Conservation (phyloP, 1,284 basidiomycete species). For the Irpex lacteus region DNA sequence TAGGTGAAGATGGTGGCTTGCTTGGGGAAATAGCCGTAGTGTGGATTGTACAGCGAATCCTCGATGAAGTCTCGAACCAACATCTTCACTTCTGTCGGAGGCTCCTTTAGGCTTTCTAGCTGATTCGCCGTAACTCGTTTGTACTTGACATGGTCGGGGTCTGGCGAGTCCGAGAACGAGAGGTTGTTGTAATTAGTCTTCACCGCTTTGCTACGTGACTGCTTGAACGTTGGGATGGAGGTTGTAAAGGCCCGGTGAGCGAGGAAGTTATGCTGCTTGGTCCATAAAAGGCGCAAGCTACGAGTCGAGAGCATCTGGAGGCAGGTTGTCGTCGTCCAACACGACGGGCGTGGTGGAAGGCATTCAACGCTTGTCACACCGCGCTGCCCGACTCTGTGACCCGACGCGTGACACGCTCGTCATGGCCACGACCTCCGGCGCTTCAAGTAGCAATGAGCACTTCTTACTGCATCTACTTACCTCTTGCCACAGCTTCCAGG, state of each 20-base stretch:
- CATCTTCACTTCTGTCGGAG: constrained; percentile 88
- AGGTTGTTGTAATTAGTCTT: constrained; percentile 69
- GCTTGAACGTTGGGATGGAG: neutral
- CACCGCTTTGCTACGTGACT: constrained; percentile 1
- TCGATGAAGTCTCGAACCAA: constrained; percentile 96
- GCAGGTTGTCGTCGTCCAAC: neutral
- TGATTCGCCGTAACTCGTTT: constrained; percentile 74
- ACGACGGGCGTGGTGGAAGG: neutral
- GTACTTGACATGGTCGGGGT: constrained; percentile 52
- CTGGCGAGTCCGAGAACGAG: constrained; percentile 47
- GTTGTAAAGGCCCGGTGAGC: neutral
- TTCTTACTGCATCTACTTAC: neutral
- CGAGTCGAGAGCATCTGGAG: neutral
- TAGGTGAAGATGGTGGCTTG: constrained; percentile 86
- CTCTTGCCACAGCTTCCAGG: neutral
- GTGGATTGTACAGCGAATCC: constrained; percentile 94
- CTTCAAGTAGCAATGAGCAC: neutral
- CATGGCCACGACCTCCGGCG: neutral
- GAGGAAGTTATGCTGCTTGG: neutral
- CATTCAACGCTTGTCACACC: neutral
- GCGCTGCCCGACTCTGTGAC: neutral
- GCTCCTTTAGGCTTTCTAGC: constrained; percentile 55
- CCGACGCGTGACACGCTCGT: neutral
- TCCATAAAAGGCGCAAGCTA: neutral
- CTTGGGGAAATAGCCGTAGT: constrained; percentile 96